These are phyloP conservation scores for Liriodendron chinense DNA, from an alignment of 164 flowering plant genomes.

Conservation along the genomic window DNA sequence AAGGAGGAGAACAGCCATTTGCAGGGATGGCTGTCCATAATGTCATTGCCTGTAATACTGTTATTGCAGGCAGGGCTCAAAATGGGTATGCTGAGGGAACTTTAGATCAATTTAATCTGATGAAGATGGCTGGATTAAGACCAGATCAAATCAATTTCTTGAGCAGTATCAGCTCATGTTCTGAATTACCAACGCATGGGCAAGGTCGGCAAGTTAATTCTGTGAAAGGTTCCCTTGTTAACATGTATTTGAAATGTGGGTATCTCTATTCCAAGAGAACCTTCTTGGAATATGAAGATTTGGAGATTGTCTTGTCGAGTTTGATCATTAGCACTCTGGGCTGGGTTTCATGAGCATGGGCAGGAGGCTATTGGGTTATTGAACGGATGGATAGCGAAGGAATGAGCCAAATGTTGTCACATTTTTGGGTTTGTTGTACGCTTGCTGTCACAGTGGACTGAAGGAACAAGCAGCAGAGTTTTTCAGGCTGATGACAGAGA, in stretches of 20 bases:
- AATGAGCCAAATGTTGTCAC: constrained; percentile 62
- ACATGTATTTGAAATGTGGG: constrained; percentile 79
- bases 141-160: constrained; percentile 72
- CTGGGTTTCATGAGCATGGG: constrained; percentile 75
- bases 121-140: constrained; percentile 55
- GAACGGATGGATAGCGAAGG: constrained; percentile 47
- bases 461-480: constrained; percentile 49
- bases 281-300: constrained; percentile 36
- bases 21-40: constrained; percentile 44
- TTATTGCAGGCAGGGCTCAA: constrained; percentile 68
- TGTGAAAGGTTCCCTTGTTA: constrained; percentile 54
- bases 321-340: constrained; percentile 76
- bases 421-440: constrained; percentile 67
- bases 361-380: constrained; percentile 46
- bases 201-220: constrained; percentile 75
- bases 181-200: constrained; percentile 67
- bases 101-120: constrained; percentile 46
- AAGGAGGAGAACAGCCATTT: constrained; percentile 58
- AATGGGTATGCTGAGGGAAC: constrained; percentile 57
- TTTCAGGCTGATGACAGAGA: constrained; percentile 48
- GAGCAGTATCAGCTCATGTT: constrained; percentile 63
- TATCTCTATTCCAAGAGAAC: constrained; percentile 53
- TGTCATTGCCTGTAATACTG: constrained; percentile 69
- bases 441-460: constrained; percentile 74
- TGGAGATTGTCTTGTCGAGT: constrained; percentile 60